Conservation (phyloP, 305 asterid genomes). For the Fraxinus sp. region DNA sequence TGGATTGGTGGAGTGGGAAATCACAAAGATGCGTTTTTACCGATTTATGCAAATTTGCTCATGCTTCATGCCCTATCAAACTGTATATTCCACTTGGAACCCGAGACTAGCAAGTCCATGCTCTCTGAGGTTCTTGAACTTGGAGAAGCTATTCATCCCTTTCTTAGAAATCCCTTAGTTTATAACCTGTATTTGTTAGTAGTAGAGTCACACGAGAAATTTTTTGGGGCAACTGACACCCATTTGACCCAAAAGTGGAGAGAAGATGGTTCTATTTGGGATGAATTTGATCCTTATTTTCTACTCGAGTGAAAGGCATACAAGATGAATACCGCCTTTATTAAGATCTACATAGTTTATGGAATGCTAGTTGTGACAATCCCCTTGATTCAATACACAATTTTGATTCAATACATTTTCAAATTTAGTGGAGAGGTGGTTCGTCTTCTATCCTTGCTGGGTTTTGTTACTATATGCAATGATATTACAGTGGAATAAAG, state of each 20-base stretch:
- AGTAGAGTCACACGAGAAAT: slow-evolving; percentile 55
- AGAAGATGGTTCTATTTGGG: slow-evolving; percentile 49
- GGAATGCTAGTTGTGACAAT: slow-evolving; percentile 2
- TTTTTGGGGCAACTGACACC: slow-evolving; percentile 30
- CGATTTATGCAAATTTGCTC: slow-evolving; percentile 68
- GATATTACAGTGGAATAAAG: not conserved
- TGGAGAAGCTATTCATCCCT: slow-evolving; percentile 55
- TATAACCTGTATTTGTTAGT: slow-evolving; percentile 50
- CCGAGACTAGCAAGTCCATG: slow-evolving; percentile 36
- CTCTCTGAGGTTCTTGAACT: slow-evolving; percentile 52
- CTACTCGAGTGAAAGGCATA: slow-evolving; percentile 49
- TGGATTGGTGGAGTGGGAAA: slow-evolving; percentile 96
- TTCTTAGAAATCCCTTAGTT: slow-evolving; percentile 66
- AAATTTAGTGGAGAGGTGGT: not conserved
- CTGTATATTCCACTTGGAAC: slow-evolving; percentile 44
- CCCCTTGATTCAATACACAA: not conserved
- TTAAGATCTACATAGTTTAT: not conserved
- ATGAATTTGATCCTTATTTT: slow-evolving; percentile 74
- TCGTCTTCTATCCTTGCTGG: not conserved
- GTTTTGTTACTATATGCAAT: not conserved
- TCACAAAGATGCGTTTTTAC: slow-evolving; percentile 84
- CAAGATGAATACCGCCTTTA: not conserved
- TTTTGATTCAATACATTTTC: not conserved
- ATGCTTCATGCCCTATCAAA: slow-evolving; percentile 65
- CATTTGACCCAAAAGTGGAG: slow-evolving; percentile 29